A percentile compares a stretch with the other conserved stretches of the same genome.
Evolutionary conservation across 495 filamentous ascomycete genomes (phyloP).

Genomic region (Penicillium subrubescens): DNA sequence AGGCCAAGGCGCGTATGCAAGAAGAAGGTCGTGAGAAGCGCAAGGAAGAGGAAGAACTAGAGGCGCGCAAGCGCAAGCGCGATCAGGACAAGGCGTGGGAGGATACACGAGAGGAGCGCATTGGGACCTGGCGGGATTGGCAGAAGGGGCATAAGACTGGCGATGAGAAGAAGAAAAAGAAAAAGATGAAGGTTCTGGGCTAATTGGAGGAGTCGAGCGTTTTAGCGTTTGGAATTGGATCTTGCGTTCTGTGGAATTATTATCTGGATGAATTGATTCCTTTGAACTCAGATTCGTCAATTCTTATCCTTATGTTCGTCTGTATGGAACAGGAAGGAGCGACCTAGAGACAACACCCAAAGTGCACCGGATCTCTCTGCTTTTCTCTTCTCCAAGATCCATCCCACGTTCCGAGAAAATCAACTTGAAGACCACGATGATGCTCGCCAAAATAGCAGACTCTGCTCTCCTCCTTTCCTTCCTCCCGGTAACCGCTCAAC

Average conservation of each 20-base stretch:
- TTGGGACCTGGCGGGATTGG: slow-evolving; percentile 93
- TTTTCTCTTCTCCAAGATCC: too few species aligned
- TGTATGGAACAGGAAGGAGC: not conserved
- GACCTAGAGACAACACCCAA: too few species aligned
- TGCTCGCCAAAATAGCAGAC: too few species aligned
- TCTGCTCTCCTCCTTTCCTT: too few species aligned
- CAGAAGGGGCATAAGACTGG: slow-evolving; percentile 66
- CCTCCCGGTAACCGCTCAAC: too few species aligned
- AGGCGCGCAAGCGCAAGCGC: slow-evolving; percentile 85
- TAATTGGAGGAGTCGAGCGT: slow-evolving; percentile 22
- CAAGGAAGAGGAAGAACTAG: slow-evolving; percentile 83
- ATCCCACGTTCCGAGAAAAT: too few species aligned
- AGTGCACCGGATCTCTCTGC: too few species aligned
- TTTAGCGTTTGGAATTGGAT: not conserved
- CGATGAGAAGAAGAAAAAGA: slow-evolving; percentile 72
- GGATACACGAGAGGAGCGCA: slow-evolving; percentile 83
- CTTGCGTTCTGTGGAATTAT: not conserved
- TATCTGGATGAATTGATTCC: not conserved
- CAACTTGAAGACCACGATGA: too few species aligned
- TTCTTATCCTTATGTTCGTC: not conserved
- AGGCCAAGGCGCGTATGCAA: slow-evolving; percentile 91
- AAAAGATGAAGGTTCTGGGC: slow-evolving; percentile 88
- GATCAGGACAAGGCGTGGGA: slow-evolving; percentile 95
- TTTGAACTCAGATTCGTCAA: not conserved
- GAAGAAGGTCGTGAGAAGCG: slow-evolving; percentile 93